Conservation (phyloP, 306 rosid species). For the Mimosa pudica region DNA sequence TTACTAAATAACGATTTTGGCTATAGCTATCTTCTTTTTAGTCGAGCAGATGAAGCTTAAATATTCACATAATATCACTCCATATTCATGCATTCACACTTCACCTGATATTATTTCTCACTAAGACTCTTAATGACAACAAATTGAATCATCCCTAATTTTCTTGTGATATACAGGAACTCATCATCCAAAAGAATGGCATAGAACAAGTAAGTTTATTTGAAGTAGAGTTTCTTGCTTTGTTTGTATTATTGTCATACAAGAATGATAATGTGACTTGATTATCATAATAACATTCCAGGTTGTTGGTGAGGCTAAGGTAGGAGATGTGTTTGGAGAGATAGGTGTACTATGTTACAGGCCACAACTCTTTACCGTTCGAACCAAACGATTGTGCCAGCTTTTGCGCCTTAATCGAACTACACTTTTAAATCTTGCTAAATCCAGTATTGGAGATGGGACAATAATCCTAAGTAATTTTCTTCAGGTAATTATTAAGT, state of each 20-base stretch:
- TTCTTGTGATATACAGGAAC: conserved; percentile 54
- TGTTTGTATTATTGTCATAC: conserved; percentile 14
- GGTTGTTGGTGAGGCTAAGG: conserved; percentile 55
- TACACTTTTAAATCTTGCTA: conserved; percentile 53
- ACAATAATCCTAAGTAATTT: conserved; percentile 66
- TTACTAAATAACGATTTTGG: neutral
- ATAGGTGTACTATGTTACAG: conserved; percentile 77
- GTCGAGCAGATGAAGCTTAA: neutral
- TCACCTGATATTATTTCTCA: neutral
- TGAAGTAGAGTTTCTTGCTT: neutral
- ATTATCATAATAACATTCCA: conserved; percentile 34
- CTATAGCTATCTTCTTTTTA: neutral
- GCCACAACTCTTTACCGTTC: conserved; percentile 69
- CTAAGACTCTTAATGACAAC: neutral
- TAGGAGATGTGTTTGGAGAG: conserved; percentile 50
- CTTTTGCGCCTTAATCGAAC: conserved; percentile 71
- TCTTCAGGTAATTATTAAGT: conserved; percentile 45
- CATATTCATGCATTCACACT: neutral
- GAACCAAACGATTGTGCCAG: conserved; percentile 73
- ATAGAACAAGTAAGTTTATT: conserved; percentile 58
- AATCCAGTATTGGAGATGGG: conserved; percentile 78
- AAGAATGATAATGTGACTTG: neutral
- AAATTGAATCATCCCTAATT: conserved; percentile 19
- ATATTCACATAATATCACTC: neutral
- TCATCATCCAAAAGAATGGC: conserved; percentile 50